phyloP scores from a whole-genome alignment of 1,284 basidiomycete species.

The Apiotrichum mycotoxinovorans region DNA sequence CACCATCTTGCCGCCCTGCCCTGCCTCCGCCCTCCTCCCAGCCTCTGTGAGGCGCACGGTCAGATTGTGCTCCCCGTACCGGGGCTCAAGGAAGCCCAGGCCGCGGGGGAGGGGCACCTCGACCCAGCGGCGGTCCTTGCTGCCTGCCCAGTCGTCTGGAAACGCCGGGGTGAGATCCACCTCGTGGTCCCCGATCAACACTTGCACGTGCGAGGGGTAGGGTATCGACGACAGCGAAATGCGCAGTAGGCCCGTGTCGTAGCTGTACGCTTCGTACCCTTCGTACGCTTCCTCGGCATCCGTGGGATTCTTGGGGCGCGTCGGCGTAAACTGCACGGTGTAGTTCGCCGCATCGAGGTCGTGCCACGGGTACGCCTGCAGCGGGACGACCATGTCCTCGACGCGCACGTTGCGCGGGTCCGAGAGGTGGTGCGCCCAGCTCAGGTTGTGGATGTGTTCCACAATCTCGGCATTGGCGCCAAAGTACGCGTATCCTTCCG shows the following conservation, averaged over 20 bases:
- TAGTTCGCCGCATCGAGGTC: constrained; percentile 59
- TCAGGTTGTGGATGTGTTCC: constrained; percentile 45
- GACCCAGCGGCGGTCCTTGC: constrained; percentile 47
- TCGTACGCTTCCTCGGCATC: background rate
- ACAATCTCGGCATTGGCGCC: constrained; percentile 61
- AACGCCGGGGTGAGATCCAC: constrained; percentile 36
- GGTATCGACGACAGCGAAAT: constrained; percentile 77
- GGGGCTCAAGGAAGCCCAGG: constrained; percentile 6
- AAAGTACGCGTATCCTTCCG: constrained; percentile 62
- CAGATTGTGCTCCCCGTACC: constrained; percentile 46
- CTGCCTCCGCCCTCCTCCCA: constrained; percentile 55
- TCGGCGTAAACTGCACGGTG: constrained; percentile 44
- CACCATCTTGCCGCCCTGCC: constrained; percentile 58
- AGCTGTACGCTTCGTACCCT: background rate
- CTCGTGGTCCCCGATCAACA: constrained; percentile 58
- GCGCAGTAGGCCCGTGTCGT: constrained; percentile 53
- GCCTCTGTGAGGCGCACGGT: constrained; percentile 59
- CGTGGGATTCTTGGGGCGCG: background rate
- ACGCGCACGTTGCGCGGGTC: constrained; percentile 51
- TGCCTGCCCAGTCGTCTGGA: constrained; percentile 30
- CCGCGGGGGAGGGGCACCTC: constrained; percentile 30
- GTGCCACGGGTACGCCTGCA: constrained; percentile 65
- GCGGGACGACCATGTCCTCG: constrained; percentile 69
- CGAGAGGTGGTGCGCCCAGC: constrained; percentile 71
- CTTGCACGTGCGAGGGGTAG: constrained; percentile 55